Percentiles rank a stretch among this genome's conserved stretches.
phyloP scores from a whole-genome alignment of 306 rosid species.

The Sechiopsis laciniata region DNA sequence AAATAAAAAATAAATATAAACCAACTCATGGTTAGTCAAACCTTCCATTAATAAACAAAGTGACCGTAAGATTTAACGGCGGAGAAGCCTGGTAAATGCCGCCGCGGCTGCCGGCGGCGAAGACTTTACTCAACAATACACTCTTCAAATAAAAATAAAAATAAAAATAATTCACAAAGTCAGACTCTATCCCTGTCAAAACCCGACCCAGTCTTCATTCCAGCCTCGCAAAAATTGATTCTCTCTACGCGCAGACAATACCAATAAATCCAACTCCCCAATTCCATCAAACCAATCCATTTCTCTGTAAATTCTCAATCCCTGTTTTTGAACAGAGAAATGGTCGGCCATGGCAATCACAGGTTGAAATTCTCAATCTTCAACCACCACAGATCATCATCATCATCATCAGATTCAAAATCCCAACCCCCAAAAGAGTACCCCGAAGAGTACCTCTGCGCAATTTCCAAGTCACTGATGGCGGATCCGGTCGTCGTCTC shows the following conservation, averaged over 20 bases:
- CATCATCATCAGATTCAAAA: slow-evolving; percentile 26
- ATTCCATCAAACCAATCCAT: not conserved
- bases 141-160: not conserved
- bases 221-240: not conserved
- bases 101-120: too few relatives aligned
- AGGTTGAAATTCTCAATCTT: slow-evolving; percentile 12
- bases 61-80: too few relatives aligned
- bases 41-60: too few relatives aligned
- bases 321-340: not conserved
- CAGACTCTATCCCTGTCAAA: not conserved
- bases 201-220: slow-evolving; percentile 14
- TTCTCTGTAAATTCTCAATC: not conserved
- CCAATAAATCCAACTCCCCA: not conserved
- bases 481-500: slow-evolving; percentile 85
- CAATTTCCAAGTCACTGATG: slow-evolving; percentile 60
- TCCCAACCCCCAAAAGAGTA: slow-evolving; percentile 25
- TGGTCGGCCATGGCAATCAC: slow-evolving; percentile 20
- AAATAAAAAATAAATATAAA: too few relatives aligned
- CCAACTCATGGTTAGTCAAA: too few relatives aligned
- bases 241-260: slow-evolving; percentile 14
- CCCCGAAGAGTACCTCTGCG: slow-evolving; percentile 61
- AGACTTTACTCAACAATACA: too few relatives aligned
- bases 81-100: too few relatives aligned
- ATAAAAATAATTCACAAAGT: not conserved
- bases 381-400: slow-evolving; percentile 24